phyloP scores from a whole-genome alignment of 352 stramenopile species.

The Globisporangium yorkense region DNA sequence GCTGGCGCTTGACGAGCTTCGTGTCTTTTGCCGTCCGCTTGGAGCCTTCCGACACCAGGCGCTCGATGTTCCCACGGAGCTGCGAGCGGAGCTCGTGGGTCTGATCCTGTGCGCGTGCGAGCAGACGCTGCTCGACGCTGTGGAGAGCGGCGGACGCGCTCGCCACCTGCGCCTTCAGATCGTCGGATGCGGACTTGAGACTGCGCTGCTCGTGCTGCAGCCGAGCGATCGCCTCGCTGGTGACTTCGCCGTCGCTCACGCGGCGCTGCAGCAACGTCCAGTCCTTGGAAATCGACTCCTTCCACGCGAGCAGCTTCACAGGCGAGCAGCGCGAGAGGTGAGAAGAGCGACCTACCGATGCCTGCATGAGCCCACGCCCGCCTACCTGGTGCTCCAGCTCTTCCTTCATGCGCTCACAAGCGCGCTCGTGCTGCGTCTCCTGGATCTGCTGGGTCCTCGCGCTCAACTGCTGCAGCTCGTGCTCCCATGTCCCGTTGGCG shows the following conservation, averaged over 20 bases:
- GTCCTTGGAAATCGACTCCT: conserved; percentile 8
- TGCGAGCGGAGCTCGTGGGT: conserved; percentile 3
- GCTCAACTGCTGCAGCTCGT: neutral
- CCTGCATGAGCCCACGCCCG: too few relatives aligned
- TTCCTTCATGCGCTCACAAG: conserved; percentile 4
- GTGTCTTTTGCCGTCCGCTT: conserved; percentile 11
- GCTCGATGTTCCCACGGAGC: neutral
- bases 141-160: neutral
- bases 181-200: neutral
- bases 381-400: conserved; percentile 9
- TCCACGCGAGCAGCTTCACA: conserved; percentile 8
- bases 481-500: neutral
- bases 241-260: neutral
- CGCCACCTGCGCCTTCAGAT: conserved; percentile 12
- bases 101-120: conserved; percentile 3
- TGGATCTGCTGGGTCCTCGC: neutral
- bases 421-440: neutral
- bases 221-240: neutral
- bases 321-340: neutral
- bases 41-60: neutral
- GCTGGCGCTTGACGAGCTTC: conserved; percentile 15
- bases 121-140: conserved; percentile 13
- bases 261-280: conserved; percentile 3
- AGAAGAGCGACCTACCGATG: neutral
- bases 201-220: neutral